Percentiles rank a stretch among this genome's conserved stretches.
Conservation (phyloP, 2,329 filamentous ascomycete genomes). For the Coniochaeta prunicola region DNA sequence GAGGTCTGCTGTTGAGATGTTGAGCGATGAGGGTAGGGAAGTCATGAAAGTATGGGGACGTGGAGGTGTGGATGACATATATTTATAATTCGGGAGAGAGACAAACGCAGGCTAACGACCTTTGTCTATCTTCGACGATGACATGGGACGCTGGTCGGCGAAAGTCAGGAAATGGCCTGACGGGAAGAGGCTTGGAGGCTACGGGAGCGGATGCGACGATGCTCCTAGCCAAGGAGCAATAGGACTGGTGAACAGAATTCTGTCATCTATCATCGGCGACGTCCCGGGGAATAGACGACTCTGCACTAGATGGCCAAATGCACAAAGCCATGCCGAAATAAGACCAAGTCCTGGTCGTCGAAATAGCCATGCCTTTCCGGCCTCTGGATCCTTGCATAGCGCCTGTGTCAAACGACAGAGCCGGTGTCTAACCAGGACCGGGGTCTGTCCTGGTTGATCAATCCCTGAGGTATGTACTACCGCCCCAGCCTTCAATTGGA, state of each 20-base stretch:
- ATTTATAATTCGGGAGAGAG: not conserved
- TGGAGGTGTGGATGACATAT: not conserved
- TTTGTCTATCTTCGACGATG: not conserved
- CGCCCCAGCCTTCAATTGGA: not conserved
- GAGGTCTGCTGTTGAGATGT: not conserved
- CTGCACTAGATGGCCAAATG: slow-evolving; percentile 8
- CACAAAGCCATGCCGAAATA: slow-evolving; percentile 6
- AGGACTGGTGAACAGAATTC: not conserved
- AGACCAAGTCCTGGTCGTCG: slow-evolving; percentile 2
- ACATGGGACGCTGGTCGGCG: not conserved
- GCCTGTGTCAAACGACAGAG: not conserved
- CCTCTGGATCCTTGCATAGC: not conserved
- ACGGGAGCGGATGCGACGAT: slow-evolving; percentile 2
- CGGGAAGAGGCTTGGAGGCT: slow-evolving; percentile 1
- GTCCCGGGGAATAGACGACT: not conserved
- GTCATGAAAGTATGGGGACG: not conserved
- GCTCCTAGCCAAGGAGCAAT: not conserved
- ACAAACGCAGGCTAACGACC: not conserved
- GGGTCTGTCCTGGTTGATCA: not conserved
- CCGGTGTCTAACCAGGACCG: not conserved
- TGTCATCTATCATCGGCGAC: not conserved
- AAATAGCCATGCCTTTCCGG: not conserved
- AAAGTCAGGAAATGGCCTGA: not conserved
- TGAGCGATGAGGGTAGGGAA: not conserved
- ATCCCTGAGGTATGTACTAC: not conserved